Evolutionary conservation across 2,329 filamentous ascomycete genomes (phyloP), one percentile per base, ranked within the genome.

Genomic region (Trichoderma koningiopsis): DNA sequence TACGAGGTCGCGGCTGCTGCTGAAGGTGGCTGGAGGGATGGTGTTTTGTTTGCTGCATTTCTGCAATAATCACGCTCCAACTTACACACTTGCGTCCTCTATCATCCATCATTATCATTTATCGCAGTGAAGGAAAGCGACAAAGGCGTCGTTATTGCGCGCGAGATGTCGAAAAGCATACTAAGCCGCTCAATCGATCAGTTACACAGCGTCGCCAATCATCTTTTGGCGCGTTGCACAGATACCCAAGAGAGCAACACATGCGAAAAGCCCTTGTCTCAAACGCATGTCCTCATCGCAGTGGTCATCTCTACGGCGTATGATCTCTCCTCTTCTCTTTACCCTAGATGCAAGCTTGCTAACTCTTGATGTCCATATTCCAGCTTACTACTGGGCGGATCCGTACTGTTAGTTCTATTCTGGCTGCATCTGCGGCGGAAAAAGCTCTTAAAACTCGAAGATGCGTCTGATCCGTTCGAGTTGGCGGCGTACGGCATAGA

Each of bases 381-480:
- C 3, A 68, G 65, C 22, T n/a, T 68, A 2, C n/a, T 68, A 10
- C 47, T 68, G 2, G 19, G 55, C 27, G 65, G 65, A 43, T 53
- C 65, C 11, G n/a, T n/a, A 13, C 22, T 68, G 13, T 68, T 68
- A 11, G 47, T 60, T 8, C 57, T 68, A 19, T n/a, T 68, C 4
- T 68, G 65, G 65, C 29, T 68, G n/a, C n/a, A 31, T 22, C 29
- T 68, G 19, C 40, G 65, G 33, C 65, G 65, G 24, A 53, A 33
- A 3, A 24, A 68, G 13, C n/a, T 68, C 43, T 57, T 55, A 14
- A 61, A 56, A 14, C 56, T 68, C 43, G 65, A 68, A 61, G 65
- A 68, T 8, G 47, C 43, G 8, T 43, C 65, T 13, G 65, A 68
- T 68, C 65, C 65, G 16, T 68, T 68, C 47, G 65, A 68, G 16